Conservation (phyloP, 2,329 filamentous ascomycete species). For the Botryotinia convoluta region DNA sequence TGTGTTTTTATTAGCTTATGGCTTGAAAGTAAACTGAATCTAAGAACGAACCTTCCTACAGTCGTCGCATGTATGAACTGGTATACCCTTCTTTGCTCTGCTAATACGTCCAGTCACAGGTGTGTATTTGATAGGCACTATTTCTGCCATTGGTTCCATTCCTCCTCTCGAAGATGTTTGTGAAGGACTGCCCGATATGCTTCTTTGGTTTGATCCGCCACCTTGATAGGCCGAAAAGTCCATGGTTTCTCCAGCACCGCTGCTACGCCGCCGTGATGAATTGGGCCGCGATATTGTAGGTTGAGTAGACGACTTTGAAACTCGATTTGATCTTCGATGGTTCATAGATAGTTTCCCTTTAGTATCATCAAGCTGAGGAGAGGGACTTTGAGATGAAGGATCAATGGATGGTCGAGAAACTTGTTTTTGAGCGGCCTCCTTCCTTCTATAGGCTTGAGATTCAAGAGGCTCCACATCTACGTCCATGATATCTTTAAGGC, state of each 20-base stretch:
- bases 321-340: conserved; percentile 34
- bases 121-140: conserved; percentile 38
- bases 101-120: conserved; percentile 40
- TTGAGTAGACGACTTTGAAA: conserved; percentile 27
- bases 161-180: conserved; percentile 29
- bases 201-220: conserved; percentile 29
- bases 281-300: conserved; percentile 25
- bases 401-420: conserved; percentile 30
- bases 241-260: conserved; percentile 32
- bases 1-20: conserved; percentile 36
- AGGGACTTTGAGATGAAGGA: conserved; percentile 28
- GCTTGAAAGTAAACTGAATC: neutral
- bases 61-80: conserved; percentile 38
- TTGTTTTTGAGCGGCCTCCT: conserved; percentile 35
- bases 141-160: conserved; percentile 29
- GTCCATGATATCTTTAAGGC: conserved; percentile 40
- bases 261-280: conserved; percentile 30
- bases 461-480: conserved; percentile 39
- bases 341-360: conserved; percentile 30
- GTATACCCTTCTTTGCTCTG: conserved; percentile 39
- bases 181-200: conserved; percentile 31
- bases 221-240: conserved; percentile 30
- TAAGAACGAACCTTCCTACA: conserved; percentile 34
- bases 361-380: conserved; percentile 29
- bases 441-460: conserved; percentile 39